Evolutionary conservation across 768 basidiomycete species (phyloP), one percentile per base, ranked within the genome.

Genomic region (Cystobasidium tubakii): DNA sequence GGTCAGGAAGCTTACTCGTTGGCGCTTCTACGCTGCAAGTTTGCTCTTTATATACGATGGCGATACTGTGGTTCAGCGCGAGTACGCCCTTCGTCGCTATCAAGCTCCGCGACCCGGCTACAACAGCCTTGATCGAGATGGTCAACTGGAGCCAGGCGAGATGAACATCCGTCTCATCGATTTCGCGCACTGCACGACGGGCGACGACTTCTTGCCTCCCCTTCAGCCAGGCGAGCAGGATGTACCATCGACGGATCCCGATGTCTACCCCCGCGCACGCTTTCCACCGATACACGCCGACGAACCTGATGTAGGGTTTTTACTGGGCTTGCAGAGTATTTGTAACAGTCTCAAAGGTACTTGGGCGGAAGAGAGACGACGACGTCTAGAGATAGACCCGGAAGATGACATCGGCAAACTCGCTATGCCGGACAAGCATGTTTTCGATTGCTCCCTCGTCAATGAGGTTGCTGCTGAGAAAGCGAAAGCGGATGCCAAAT

Each of bases 151-250:
- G 19, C 50, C 66, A 1, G 96, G 96, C 36, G 95, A 96, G 80
- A 86, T 98, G 74, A 92, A 91, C 79, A 90, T 99, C 75, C 91
- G 94, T 42, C 88, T 99, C 65, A 96, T 99, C 70, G 96, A 99
- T 82, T 99, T 99, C 82, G 96, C 95, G 15, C 95, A 97, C 80
- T 97, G 96, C 65, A 97, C 93, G 10, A 97, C 94, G 0, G 96
- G 96, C 15, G 85, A 85, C 27, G 96, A 99, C 81, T 98, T 91
- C 81, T 80, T 83, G 42, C 84, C 83, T 73, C 82, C 81, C 42
- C 74, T 77, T 50, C 77, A 81, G 34, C 80, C 84, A 17, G 81
- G 83, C 74, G 86, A 87, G 25, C 66, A 27, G 57, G 67, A 75
- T 42, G 21, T 66, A n/a, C 12, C 34, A 62, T n/a, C 73, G 76